Evolutionary conservation across 2,329 filamentous ascomycete species (phyloP).

Genomic region (Stagonosporopsis chrysanthemi): DNA sequence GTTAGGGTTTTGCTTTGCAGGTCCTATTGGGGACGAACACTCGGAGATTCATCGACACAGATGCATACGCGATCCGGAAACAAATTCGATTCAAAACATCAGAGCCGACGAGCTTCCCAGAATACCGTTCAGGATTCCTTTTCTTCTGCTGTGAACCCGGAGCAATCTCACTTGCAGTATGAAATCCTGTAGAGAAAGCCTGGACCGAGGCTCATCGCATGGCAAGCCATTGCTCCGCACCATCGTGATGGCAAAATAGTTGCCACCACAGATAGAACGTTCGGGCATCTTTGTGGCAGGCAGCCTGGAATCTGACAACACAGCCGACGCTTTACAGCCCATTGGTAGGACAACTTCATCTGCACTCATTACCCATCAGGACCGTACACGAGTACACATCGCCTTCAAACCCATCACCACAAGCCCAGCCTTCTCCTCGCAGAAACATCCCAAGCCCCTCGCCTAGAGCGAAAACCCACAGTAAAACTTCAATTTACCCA

Average conservation of each 20-base stretch:
- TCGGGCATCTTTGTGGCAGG: too few species aligned
- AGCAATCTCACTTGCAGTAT: background rate
- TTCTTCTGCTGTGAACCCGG: background rate
- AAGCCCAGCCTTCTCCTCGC: too few species aligned
- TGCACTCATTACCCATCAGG: too few species aligned
- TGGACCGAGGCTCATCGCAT: background rate
- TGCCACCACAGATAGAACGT: background rate
- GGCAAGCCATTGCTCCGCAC: background rate
- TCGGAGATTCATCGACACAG: background rate
- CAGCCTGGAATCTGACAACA: too few species aligned
- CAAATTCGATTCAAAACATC: too few species aligned
- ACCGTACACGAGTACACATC: too few species aligned
- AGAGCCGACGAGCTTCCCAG: background rate
- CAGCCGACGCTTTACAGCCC: too few species aligned
- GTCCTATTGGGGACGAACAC: background rate
- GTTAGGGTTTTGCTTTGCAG: too few species aligned
- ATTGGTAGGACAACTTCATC: too few species aligned
- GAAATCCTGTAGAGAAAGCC: background rate
- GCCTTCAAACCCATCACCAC: too few species aligned
- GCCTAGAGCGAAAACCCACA: constrained; percentile 1
- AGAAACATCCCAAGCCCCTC: too few species aligned
- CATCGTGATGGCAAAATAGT: background rate
- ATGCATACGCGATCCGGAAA: background rate
- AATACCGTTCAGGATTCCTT: background rate
- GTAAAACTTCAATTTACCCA: background rate